phyloP scores from a whole-genome alignment of 1,139 yeast genomes.

The Trichomonascaceae sp. region DNA sequence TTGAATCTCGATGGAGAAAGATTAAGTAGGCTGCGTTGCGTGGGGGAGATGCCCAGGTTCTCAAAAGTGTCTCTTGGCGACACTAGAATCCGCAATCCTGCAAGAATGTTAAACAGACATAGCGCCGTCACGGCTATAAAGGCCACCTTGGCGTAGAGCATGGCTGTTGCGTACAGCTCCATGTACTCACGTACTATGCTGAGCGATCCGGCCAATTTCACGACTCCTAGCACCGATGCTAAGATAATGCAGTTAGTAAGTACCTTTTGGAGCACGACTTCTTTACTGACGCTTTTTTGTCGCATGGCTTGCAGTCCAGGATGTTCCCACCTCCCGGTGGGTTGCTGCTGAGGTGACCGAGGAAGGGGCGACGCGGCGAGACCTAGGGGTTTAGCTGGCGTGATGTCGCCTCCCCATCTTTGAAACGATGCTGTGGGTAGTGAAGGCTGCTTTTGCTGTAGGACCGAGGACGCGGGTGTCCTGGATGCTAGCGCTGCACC shows the following conservation, averaged over 20 bases:
- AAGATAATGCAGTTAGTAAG: constrained; percentile 23
- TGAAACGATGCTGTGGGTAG: too few species aligned
- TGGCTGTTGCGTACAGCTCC: neutral
- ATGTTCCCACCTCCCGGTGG: constrained; percentile 19
- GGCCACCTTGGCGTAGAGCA: constrained; percentile 1
- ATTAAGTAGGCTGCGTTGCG: constrained; percentile 33
- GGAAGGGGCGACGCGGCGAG: too few species aligned
- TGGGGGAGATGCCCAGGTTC: constrained; percentile 30
- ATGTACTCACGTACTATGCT: neutral
- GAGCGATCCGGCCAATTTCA: neutral
- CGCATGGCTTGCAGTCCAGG: constrained; percentile 14
- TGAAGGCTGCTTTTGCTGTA: too few species aligned
- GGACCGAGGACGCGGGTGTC: too few species aligned
- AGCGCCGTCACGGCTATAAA: constrained; percentile 19
- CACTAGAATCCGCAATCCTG: constrained; percentile 26
- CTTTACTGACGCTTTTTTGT: constrained; percentile 21
- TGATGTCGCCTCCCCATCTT: too few species aligned
- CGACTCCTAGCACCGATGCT: constrained; percentile 1
- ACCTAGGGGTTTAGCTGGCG: too few species aligned
- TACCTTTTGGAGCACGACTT: constrained; percentile 26
- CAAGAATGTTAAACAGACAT: constrained; percentile 26
- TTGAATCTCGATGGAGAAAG: constrained; percentile 23
- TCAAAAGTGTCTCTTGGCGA: constrained; percentile 26
- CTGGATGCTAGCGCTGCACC: too few species aligned
- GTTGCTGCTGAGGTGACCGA: too few species aligned